phyloP scores from a whole-genome alignment of 495 filamentous ascomycete genomes.

The Penicillium diatomitis region DNA sequence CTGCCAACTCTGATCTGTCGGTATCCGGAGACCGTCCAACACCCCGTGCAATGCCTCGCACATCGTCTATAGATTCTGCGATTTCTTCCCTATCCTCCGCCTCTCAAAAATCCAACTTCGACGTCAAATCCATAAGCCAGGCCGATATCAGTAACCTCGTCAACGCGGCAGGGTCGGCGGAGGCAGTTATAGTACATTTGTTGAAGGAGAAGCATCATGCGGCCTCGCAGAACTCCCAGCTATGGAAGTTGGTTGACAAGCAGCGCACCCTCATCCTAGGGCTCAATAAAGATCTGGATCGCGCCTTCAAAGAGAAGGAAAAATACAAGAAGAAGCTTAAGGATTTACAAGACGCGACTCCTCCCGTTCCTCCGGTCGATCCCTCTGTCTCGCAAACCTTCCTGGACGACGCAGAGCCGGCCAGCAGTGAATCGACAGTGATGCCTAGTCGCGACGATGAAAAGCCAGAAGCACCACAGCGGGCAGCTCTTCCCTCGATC shows the following conservation, averaged over 20 bases:
- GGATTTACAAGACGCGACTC: slow-evolving; percentile 49
- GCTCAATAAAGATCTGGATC: slow-evolving; percentile 89
- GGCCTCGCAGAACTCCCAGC: slow-evolving; percentile 78
- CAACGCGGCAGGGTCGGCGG: slow-evolving; percentile 76
- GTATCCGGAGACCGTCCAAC: slow-evolving; percentile 24
- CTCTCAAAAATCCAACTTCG: slow-evolving; percentile 54
- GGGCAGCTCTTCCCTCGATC: slow-evolving; percentile 4
- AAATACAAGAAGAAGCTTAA: slow-evolving; percentile 86
- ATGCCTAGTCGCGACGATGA: background rate
- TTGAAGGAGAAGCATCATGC: slow-evolving; percentile 85
- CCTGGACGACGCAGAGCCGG: background rate
- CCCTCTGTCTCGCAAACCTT: slow-evolving; percentile 7
- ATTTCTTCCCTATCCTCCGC: slow-evolving; percentile 78
- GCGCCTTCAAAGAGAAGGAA: slow-evolving; percentile 89
- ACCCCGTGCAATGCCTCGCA: slow-evolving; percentile 54
- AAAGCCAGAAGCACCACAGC: background rate
- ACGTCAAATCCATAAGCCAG: slow-evolving; percentile 37
- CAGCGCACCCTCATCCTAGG: slow-evolving; percentile 89
- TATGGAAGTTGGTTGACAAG: slow-evolving; percentile 95
- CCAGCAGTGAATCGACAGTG: background rate
- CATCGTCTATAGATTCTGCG: slow-evolving; percentile 89
- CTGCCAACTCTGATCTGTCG: slow-evolving; percentile 24
- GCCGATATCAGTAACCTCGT: slow-evolving; percentile 67
- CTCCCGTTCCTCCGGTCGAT: slow-evolving; percentile 38
- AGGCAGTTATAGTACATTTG: slow-evolving; percentile 80